Conservation (phyloP, 2,329 filamentous ascomycete genomes). For the Pyrenophora seminiperda region DNA sequence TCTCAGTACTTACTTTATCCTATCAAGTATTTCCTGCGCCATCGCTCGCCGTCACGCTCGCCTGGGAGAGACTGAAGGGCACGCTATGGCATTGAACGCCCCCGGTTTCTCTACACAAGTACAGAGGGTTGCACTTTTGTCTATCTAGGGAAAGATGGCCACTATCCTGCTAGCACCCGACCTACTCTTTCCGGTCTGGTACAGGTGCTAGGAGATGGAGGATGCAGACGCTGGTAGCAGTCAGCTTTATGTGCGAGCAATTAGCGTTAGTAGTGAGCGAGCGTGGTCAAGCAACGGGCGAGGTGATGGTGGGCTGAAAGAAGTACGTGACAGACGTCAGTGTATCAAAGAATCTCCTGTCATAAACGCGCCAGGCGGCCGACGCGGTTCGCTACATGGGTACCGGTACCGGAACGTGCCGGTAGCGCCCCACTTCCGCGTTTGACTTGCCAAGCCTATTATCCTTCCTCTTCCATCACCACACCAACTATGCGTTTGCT, state of each 20-base stretch:
- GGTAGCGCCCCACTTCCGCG: slow-evolving; percentile 28
- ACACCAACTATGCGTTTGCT: slow-evolving; percentile 5
- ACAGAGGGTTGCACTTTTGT: slow-evolving; percentile 2
- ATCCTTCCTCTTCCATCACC: slow-evolving; percentile 19
- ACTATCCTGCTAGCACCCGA: slow-evolving; percentile 11
- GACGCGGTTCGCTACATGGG: slow-evolving; percentile 29
- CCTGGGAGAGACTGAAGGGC: slow-evolving; percentile 10
- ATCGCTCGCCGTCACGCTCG: slow-evolving; percentile 15
- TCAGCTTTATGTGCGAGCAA: background rate
- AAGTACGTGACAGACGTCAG: slow-evolving; percentile 20
- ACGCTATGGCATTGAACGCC: slow-evolving; percentile 18
- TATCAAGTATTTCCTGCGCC: slow-evolving; percentile 44
- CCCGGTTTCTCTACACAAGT: slow-evolving; percentile 6
- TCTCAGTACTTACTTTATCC: slow-evolving; percentile 38
- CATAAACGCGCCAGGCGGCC: slow-evolving; percentile 26
- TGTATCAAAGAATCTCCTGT: slow-evolving; percentile 29
- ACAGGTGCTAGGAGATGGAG: background rate
- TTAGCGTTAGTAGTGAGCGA: slow-evolving; percentile 9
- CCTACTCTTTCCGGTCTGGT: slow-evolving; percentile 1
- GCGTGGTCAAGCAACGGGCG: slow-evolving; percentile 1
- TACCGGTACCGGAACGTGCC: too few species aligned
- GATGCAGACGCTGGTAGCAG: background rate
- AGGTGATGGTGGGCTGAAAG: slow-evolving; percentile 10
- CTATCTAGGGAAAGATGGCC: slow-evolving; percentile 16
- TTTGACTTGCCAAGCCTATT: slow-evolving; percentile 29